Conservation (phyloP, 164 flowering plant genomes). For the Macadamia integrifolia region DNA sequence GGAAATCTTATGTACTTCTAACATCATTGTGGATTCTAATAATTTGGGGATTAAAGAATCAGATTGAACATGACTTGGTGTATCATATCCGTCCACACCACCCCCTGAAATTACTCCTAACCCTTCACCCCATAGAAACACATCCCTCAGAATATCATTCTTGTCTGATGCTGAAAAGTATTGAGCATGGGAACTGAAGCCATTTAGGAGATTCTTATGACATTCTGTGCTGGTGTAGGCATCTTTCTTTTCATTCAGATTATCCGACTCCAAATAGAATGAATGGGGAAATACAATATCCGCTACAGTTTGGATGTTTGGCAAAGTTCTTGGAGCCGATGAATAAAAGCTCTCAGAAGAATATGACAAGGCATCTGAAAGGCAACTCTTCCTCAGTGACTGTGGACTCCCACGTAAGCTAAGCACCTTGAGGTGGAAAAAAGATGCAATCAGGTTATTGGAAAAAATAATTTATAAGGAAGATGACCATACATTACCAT, state of each 20-base stretch:
- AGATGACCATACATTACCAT: neutral
- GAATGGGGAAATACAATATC: constrained; percentile 17
- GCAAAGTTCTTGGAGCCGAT: constrained; percentile 31
- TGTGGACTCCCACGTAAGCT: constrained; percentile 58
- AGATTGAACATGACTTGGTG: constrained; percentile 3
- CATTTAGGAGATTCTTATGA: constrained; percentile 14
- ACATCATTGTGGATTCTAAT: constrained; percentile 41
- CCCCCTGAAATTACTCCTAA: constrained; percentile 37
- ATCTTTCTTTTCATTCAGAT: constrained; percentile 18
- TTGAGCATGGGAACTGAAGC: constrained; percentile 12
- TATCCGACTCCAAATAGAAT: constrained; percentile 21
- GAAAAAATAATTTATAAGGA: constrained; percentile 1
- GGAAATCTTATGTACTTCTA: constrained; percentile 46
- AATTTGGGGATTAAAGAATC: constrained; percentile 58
- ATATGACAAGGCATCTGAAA: constrained; percentile 45
- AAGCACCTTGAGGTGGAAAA: constrained; percentile 36
- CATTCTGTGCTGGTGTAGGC: constrained; percentile 9
- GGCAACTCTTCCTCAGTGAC: constrained; percentile 41
- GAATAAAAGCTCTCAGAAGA: constrained; percentile 38
- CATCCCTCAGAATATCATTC: constrained; percentile 39
- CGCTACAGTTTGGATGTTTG: constrained; percentile 14
- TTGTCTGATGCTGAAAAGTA: constrained; percentile 17
- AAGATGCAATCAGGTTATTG: constrained; percentile 9
- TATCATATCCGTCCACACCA: constrained; percentile 17
- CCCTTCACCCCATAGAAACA: constrained; percentile 68